Percentiles rank a stretch among this genome's conserved stretches.
These are phyloP conservation scores for Globisporangium paddicum DNA, from an alignment of 352 stramenopile species.

Conservation along the genomic window DNA sequence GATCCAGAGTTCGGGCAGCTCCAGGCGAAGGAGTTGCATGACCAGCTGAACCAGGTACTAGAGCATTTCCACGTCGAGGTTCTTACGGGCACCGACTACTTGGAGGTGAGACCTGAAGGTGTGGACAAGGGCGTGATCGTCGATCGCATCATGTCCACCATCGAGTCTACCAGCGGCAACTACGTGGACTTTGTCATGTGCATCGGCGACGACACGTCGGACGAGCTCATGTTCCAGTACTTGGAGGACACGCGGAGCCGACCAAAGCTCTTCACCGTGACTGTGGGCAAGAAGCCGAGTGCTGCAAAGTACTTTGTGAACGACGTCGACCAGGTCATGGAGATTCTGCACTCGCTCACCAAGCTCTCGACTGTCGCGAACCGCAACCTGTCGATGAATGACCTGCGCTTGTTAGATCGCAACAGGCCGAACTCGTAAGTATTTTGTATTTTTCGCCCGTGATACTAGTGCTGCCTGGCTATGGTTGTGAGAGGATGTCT, in stretches of 20 bases:
- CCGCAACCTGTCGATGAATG: constrained; percentile 84
- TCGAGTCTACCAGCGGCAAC: constrained; percentile 67
- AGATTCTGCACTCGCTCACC: constrained; percentile 87
- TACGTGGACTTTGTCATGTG: constrained; percentile 96
- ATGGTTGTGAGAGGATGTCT: not conserved
- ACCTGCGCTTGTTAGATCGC: constrained; percentile 68
- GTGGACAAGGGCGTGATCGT: constrained; percentile 99
- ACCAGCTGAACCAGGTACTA: constrained; percentile 95
- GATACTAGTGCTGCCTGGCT: not conserved
- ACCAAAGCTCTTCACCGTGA: constrained; percentile 92
- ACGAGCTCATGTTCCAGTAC: constrained; percentile 98
- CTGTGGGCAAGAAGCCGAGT: constrained; percentile 98
- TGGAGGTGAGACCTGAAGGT: constrained; percentile 95
- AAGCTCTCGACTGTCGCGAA: constrained; percentile 83
- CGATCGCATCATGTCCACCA: constrained; percentile 92
- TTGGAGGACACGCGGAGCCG: constrained; percentile 64
- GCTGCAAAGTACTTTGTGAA: constrained; percentile 97
- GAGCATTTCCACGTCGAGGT: constrained; percentile 96
- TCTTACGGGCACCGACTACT: constrained; percentile 78
- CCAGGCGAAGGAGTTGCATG: constrained; percentile 97
- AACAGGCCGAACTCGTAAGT: constrained; percentile 43
- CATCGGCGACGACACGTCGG: constrained; percentile 97
- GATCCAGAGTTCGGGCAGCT: constrained; percentile 99
- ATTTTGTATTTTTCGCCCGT: constrained; percentile 1
- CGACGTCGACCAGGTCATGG: constrained; percentile 95